phyloP scores from a whole-genome alignment of 169 alveolate genomes.

The Plasmodium fragile region DNA sequence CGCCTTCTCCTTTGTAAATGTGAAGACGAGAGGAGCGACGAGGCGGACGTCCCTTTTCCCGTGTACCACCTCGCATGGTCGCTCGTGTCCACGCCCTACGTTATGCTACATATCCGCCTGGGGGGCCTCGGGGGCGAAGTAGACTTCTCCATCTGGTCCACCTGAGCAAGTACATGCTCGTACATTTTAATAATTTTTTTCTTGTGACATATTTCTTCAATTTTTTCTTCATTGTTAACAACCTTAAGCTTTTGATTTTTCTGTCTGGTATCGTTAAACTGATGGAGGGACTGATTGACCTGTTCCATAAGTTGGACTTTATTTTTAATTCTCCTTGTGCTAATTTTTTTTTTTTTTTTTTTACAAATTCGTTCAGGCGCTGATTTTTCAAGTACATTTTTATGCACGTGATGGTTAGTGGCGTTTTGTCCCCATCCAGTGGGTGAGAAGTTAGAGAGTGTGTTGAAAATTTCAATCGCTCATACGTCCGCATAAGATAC shows the following conservation, averaged over 20 bases:
- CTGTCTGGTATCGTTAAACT: slow-evolving; percentile 22
- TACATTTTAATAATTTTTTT: slow-evolving; percentile 64
- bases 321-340: neutral
- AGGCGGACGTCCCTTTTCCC: neutral
- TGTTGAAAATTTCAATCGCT: neutral
- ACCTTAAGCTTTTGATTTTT: slow-evolving; percentile 28
- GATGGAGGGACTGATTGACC: slow-evolving; percentile 8
- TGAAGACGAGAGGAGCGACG: neutral
- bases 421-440: neutral
- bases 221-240: slow-evolving; percentile 37
- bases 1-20: neutral
- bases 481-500: slow-evolving; percentile 12
- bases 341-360: neutral
- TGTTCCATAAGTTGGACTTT: neutral
- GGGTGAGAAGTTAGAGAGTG: neutral
- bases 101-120: slow-evolving; percentile 11
- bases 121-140: neutral
- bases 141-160: slow-evolving; percentile 9
- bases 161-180: slow-evolving; percentile 16
- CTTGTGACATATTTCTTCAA: slow-evolving; percentile 50
- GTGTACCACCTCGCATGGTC: neutral
- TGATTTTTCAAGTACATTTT: slow-evolving; percentile 38
- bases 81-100: neutral
- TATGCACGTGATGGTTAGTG: neutral
- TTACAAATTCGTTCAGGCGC: neutral